Evolutionary conservation across 306 rosid species (phyloP).

Genomic region (Gynostemma pentaphyllum): DNA sequence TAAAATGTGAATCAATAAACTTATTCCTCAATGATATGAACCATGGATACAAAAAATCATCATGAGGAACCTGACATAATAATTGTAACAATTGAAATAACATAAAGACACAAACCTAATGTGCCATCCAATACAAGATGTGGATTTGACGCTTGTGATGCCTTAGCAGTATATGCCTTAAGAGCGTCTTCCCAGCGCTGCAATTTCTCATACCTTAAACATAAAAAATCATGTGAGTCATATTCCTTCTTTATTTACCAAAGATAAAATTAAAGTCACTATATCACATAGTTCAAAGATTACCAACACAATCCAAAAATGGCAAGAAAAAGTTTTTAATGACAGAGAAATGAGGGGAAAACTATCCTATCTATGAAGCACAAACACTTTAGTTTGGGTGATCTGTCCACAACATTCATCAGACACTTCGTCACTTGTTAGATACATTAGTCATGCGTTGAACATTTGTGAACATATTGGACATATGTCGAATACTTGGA

Average conservation of each 20-base stretch:
- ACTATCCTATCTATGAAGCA: no score
- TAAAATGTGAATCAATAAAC: background rate
- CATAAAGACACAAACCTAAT: slow-evolving; percentile 44
- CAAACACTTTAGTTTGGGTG: background rate
- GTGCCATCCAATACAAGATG: slow-evolving; percentile 76
- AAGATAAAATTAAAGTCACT: background rate
- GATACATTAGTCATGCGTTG: no score
- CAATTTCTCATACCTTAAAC: slow-evolving; percentile 82
- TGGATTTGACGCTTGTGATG: slow-evolving; percentile 58
- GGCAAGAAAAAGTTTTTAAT: background rate
- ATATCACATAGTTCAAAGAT: background rate
- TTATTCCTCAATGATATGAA: background rate
- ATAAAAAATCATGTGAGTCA: background rate
- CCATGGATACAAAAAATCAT: background rate
- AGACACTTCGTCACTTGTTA: no score
- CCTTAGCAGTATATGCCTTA: slow-evolving; percentile 86
- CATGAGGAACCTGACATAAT: slow-evolving; percentile 2
- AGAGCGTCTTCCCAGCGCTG: slow-evolving; percentile 99
- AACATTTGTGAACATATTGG: no score
- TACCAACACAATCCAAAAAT: background rate
- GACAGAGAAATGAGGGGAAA: background rate
- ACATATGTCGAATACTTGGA: no score
- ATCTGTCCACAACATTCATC: no score
- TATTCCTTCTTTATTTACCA: background rate
- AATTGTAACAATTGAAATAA: background rate